Base-by-base conservation (phyloP, 2,329 filamentous ascomycete species). In the Verticillium albo-atrum region DNA sequence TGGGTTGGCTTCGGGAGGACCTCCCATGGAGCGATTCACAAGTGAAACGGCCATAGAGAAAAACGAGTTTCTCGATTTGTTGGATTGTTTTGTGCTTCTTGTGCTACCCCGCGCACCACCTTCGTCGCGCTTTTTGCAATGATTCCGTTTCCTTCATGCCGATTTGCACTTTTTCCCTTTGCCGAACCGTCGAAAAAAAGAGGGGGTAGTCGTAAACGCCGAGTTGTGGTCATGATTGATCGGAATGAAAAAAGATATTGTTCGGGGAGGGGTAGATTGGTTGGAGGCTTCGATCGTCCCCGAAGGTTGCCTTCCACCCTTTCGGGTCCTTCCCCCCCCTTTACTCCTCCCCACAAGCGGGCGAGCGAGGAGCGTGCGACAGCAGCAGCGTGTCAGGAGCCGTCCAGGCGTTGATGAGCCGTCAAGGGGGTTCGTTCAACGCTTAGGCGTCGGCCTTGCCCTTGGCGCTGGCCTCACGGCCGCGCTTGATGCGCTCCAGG, bases 401-500 rank as follows among this genome's bases (percentile, higher is more conserved):
- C 42, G n/a, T 47, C 42, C 17, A 12, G n/a, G 42, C 10, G 20
- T 23, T 9, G 42, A 23, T n/a, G 9, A 3, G 9, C 7, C n/a
- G 42, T 37, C 47, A 28, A 53, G 51, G 25, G 26, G 28, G 27
- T 28, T 23, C 6, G 37, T 6, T 23, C 2, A 26, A 20, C 63
- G 66, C 66, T 78, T 82, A 83, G 68, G 79, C 78, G 73, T 85
- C 82, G 77, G 82, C 79, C 81, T 89, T 89, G 82, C 78, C 80
- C 83, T 92, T 92, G 77, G 81, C 81, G 77, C 82, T 82, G 75
- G 87, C 83, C 82, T 94, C 91, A 67, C 90, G 89, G 74, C 91
- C 91, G 69, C 82, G 79, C 81, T 89, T 88, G 83, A 90, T 92
- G 81, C 91, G 88, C 82, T 91, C 90, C 71, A 96, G 84, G 75